These are phyloP conservation scores for Platanthera zijinensis DNA, from an alignment of 106 monocot genomes.

Conservation along the genomic window DNA sequence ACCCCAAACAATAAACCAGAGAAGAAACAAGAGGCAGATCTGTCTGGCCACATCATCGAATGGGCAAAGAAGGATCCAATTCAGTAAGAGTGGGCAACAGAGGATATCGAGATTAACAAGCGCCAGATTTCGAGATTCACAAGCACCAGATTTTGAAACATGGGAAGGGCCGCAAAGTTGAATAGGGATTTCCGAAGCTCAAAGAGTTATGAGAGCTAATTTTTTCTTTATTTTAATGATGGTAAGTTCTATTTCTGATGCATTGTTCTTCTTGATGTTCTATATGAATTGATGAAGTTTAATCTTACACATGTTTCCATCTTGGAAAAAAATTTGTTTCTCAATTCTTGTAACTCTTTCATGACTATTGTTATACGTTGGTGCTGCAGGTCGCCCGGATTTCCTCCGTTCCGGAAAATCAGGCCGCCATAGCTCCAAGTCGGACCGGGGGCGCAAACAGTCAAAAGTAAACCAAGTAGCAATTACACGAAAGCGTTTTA, in stretches of 20 bases:
- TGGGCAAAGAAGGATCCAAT: neutral
- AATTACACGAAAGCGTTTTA: too few relatives aligned
- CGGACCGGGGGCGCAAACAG: too few relatives aligned
- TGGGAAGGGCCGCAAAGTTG: slow-evolving; percentile 64
- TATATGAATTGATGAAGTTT: neutral
- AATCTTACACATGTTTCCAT: neutral
- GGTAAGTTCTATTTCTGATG: neutral
- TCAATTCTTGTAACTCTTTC: neutral
- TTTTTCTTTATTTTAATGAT: too few relatives aligned
- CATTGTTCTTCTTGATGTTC: neutral
- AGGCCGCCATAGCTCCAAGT: too few relatives aligned
- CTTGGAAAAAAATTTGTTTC: neutral
- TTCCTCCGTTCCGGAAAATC: too few relatives aligned
- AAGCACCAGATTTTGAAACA: too few relatives aligned
- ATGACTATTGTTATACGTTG: neutral
- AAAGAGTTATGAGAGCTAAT: slow-evolving; percentile 32
- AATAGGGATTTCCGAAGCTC: slow-evolving; percentile 79
- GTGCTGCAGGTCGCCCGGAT: too few relatives aligned
- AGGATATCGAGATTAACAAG: slow-evolving; percentile 62
- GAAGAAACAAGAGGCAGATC: slow-evolving; percentile 5
- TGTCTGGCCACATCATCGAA: neutral
- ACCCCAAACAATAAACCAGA: neutral
- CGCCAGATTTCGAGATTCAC: slow-evolving; percentile 54
- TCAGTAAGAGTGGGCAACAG: slow-evolving; percentile 49
- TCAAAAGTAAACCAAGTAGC: too few relatives aligned